These are phyloP conservation scores for Tilletia indica DNA, from an alignment of 1,284 basidiomycete genomes.

Conservation along the genomic window DNA sequence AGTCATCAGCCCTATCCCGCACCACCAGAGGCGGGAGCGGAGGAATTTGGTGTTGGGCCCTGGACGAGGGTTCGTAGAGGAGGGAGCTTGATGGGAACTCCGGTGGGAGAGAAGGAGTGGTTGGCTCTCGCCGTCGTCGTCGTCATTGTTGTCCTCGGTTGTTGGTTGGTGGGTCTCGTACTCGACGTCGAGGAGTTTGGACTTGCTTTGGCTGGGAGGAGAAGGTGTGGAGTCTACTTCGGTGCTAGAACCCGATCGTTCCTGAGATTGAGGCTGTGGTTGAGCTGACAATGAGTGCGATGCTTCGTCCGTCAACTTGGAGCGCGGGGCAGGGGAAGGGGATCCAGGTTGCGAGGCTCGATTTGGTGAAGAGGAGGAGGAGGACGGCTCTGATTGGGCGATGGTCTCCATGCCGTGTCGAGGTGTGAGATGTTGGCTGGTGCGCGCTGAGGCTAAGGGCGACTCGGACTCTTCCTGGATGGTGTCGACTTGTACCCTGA, in stretches of 20 bases:
- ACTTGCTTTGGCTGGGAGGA: constrained; percentile 6
- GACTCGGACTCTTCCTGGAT: constrained; percentile 2
- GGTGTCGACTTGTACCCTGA: neutral
- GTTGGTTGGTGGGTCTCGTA: no score
- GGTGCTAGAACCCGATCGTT: neutral
- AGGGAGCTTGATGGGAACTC: neutral
- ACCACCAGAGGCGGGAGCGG: constrained; percentile 78
- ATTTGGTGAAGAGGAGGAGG: no score
- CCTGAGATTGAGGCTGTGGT: neutral
- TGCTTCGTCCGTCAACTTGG: no score
- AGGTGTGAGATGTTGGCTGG: neutral
- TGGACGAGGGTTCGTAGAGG: neutral
- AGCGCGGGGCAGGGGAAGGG: constrained; percentile 1
- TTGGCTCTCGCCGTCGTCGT: constrained; percentile 18
- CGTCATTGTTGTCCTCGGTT: constrained; percentile 10
- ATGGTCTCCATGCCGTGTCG: neutral
- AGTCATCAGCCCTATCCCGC: constrained; percentile 83
- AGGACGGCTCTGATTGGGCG: neutral
- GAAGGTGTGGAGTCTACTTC: constrained; percentile 7
- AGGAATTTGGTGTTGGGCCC: constrained; percentile 41
- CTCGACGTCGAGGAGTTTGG: constrained; percentile 2
- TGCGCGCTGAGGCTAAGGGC: neutral
- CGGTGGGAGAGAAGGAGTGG: neutral
- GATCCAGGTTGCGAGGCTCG: neutral
- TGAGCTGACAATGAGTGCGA: neutral